Evolutionary conservation across 352 stramenopile species (phyloP), one percentile per base, ranked within the genome.

Genomic region (Phytopythium chamaehyphon): DNA sequence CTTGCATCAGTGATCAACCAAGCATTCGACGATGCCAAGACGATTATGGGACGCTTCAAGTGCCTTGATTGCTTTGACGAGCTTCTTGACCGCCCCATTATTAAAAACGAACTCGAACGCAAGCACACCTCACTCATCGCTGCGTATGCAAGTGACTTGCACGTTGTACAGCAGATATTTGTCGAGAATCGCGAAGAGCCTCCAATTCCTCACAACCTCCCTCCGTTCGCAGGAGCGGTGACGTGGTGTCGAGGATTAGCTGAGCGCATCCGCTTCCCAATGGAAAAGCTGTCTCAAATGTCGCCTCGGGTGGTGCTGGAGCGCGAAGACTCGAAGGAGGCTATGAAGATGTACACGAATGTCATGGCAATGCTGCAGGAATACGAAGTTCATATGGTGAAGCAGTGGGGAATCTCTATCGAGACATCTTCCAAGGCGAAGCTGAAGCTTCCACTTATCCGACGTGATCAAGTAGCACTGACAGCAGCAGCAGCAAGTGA

Each of bases 51-150:
- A 0, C 61, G 83, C 7, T 96, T 98, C 55, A 96, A 96, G 47
- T 92, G 96, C 22, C 75, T 98, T 23, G 87, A 97, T 45, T 93
- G 81, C 55, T 98, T 98, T 50, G 80, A 93, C 36, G 87, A 90
- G 33, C 54, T 98, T 11, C 65, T 97, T 0, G 73, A 92, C 44
- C 72, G 91, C 0, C 69, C 75, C 40, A 88, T 90, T 35, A 90
- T 93, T 51, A 91, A 90, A 48, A 93, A 93, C 47, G 88, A 96
- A 50, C 62, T 97, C 11, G 87, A 97, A 51, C 74, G 81, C 45
- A 96, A 96, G 52, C 80, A 97, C 60, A 81, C 72, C 10, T 61
- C 68, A 8, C 57, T 97, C 26, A 73, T 97, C 55, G 62, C 77
- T 2, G 81, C 83, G 16, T 97, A 95, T 26, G 70, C 77, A 8